Conservation (phyloP, 139 green algal genomes). For the Micractinium sp. region DNA sequence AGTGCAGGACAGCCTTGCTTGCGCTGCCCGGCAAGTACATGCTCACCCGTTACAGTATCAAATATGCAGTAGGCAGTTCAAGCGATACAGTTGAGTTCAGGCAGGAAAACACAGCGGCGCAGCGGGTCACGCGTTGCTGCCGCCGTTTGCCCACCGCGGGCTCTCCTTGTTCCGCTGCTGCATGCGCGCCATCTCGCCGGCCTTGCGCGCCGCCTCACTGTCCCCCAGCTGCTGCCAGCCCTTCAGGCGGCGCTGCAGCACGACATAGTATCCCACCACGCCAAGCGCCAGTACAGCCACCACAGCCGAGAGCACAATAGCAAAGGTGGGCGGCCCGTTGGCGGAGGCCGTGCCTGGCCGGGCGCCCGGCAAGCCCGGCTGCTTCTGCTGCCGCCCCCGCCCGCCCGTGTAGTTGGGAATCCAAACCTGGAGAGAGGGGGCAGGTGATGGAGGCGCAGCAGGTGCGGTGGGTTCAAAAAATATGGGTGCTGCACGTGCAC, state of each 20-base stretch:
- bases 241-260: constrained; percentile 13
- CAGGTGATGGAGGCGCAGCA: too few species aligned
- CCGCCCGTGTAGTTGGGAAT: background rate
- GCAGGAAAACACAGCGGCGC: background rate
- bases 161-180: background rate
- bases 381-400: background rate
- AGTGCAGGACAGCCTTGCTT: too few species aligned
- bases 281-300: background rate
- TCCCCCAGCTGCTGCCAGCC: constrained; percentile 21
- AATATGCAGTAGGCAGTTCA: too few species aligned
- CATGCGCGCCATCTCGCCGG: background rate
- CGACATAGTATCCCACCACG: constrained; percentile 6
- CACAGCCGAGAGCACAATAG: background rate
- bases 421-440: background rate
- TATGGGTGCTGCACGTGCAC: too few species aligned
- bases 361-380: too few species aligned
- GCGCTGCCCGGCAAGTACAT: too few species aligned
- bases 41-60: too few species aligned
- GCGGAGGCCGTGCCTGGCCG: background rate
- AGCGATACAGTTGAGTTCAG: too few species aligned
- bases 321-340: constrained; percentile 17
- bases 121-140: background rate
- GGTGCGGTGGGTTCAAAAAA: too few species aligned
- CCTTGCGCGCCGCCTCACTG: constrained; percentile 7
- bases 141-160: background rate